Base-by-base conservation (phyloP, 1,284 basidiomycete genomes). In the Stygiomarasmius scandens region DNA sequence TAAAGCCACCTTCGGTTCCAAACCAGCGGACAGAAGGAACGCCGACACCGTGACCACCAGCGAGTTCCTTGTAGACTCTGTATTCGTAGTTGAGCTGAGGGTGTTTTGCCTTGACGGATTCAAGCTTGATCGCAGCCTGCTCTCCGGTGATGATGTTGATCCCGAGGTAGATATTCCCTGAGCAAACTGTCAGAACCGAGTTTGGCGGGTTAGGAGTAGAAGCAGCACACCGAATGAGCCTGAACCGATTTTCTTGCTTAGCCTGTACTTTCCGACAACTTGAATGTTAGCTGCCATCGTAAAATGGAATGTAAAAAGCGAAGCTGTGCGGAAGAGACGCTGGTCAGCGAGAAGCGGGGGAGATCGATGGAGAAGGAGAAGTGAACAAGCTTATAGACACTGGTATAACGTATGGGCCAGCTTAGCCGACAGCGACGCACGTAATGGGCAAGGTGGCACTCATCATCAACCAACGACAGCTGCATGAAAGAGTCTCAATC, bases 221-320 rank as follows among this genome's bases (percentile, higher is more conserved):
- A 25, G 48, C 54, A 55, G 48, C 91, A 68, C 67, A 96, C 96
- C 95, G 70, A 98, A 98, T 55, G 96, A 98, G 62, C 96, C 97
- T 48, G 94, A 97, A 66, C 97, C 97, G 69, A 99, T 98, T 90
- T 99, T 99, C 86, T 98, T 98, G 63, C 96, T 97, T 66, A 99
- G 91, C 69, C 96, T 89, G 83, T 97, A 98, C 81, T 98, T 98
- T 72, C 96, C 95, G 69, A 96, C 96, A 47, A 98, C 96, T 66
- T 95, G 87, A 68, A 98, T 79, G 29, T 75, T 79, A 66, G 91
- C 89, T 71, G 87, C 80, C 89, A 91, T 90, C 47, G 50, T 49
- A 24, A 38, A 53, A 20, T n/a, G 10, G 22, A 1, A 52, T 49
- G n/a, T 19, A 45, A 51, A 45, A n/a, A n/a, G n/a, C n/a, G 51